Evolutionary conservation across 2,329 filamentous ascomycete genomes (phyloP), one percentile per base, ranked within the genome.

Genomic region (Fusarium sp.): DNA sequence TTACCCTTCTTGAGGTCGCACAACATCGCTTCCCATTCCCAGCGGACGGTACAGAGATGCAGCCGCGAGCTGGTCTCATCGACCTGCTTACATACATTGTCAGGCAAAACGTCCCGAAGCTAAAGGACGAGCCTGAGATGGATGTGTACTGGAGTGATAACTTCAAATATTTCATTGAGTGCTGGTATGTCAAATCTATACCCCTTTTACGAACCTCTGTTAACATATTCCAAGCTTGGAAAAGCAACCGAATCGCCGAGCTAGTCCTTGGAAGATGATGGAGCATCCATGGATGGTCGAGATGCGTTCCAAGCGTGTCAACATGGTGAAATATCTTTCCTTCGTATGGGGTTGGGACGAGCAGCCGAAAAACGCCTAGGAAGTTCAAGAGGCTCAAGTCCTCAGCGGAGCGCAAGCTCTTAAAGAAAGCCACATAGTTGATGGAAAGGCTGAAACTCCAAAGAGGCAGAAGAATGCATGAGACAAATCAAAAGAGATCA

Each of bases 151-250:
- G 95, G 95, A 96, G 91, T 69, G 91, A 96, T 70, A 96, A 91
- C 73, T 98, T 99, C 79, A 99, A 99, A 77, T 97, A 97, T 76
- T 99, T 99, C 72, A 97, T 99, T 71, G 93, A 97, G 79, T 97
- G 93, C 86, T 98, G 95, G 94, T 98, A 86, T 75, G 92, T 88
- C 52, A 15, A 32, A 12, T 11, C 6, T 13, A 6, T n/a, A 11
- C 9, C 7, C 6, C 24, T 25, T 29, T n/a, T 11, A 35, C 29
- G 28, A 40, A 32, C 3, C 15, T 26, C 22, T 64, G 43, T 70
- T 74, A 62, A 77, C 67, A 51, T 57, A 7, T 35, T 48, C 29
- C 40, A 64, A 98, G 95, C 80, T 85, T 99, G 55, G 95, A 99
- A 77, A 99, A 99, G 79, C 92, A 97, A 70, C 89, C 92, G 19